Conservation (phyloP, 768 basidiomycete species). For the Amanita pallidorosea region DNA sequence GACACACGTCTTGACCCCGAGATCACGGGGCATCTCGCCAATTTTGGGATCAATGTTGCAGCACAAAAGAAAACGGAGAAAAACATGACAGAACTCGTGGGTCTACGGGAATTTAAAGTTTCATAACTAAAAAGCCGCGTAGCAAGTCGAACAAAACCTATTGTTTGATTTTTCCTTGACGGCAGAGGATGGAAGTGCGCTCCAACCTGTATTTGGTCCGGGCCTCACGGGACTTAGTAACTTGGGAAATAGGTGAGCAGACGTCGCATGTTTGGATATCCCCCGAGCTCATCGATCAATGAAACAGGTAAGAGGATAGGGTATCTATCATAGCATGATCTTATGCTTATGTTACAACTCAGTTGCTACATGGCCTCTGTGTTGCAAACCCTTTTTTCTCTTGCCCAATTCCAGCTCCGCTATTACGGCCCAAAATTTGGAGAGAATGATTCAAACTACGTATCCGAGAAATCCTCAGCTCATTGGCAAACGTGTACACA, state of each 20-base stretch:
- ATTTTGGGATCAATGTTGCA: slow-evolving; percentile 82
- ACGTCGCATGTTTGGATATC: too few species aligned
- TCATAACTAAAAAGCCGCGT: background rate
- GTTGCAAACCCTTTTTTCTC: slow-evolving; percentile 76
- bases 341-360: background rate
- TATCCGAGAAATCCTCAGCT: slow-evolving; percentile 20
- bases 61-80: slow-evolving; percentile 88
- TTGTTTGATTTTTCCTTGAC: slow-evolving; percentile 91
- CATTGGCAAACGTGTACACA: slow-evolving; percentile 60
- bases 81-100: slow-evolving; percentile 88
- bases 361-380: slow-evolving; percentile 98
- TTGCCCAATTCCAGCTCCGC: slow-evolving; percentile 64
- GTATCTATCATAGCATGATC: too few species aligned
- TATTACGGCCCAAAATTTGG: slow-evolving; percentile 46
- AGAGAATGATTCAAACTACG: too few species aligned
- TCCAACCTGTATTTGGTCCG: slow-evolving; percentile 82
- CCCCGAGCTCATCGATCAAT: too few species aligned
- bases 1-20: slow-evolving; percentile 75
- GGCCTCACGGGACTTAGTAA: slow-evolving; percentile 86
- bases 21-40: slow-evolving; percentile 58
- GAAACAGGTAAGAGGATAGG: too few species aligned
- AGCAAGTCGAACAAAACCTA: slow-evolving; percentile 96
- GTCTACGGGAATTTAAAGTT: slow-evolving; percentile 9
- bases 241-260: slow-evolving; percentile 53
- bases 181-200: slow-evolving; percentile 73